These are phyloP conservation scores for Phytopythium helicoides DNA, from an alignment of 352 stramenopile species.

Conservation along the genomic window DNA sequence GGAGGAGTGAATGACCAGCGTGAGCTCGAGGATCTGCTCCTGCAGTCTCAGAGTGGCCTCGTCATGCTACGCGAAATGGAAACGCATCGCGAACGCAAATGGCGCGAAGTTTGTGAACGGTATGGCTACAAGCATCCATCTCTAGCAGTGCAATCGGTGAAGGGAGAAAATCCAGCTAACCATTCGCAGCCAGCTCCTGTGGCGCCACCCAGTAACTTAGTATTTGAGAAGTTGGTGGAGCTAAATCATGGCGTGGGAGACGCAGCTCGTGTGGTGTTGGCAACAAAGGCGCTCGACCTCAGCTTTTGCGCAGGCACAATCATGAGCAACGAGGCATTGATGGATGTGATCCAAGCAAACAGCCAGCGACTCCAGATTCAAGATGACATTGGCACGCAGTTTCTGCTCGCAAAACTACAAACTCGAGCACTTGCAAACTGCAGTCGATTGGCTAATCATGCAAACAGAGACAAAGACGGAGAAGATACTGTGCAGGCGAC, in stretches of 20 bases:
- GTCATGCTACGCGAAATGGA: slow-evolving; percentile 49
- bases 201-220: too few relatives aligned
- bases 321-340: background rate
- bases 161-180: too few relatives aligned
- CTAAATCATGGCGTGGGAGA: too few relatives aligned
- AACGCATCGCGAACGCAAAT: slow-evolving; percentile 28
- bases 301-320: background rate
- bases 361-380: background rate
- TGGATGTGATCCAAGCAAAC: background rate
- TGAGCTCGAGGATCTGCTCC: slow-evolving; percentile 41
- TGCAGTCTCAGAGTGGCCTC: slow-evolving; percentile 50
- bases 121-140: slow-evolving; percentile 25
- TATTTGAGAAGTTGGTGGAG: too few relatives aligned
- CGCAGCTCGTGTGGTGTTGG: too few relatives aligned
- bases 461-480: background rate
- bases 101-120: slow-evolving; percentile 23
- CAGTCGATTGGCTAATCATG: background rate
- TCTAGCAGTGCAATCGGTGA: background rate
- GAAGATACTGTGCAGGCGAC: background rate
- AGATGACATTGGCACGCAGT: background rate
- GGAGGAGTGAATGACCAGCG: slow-evolving; percentile 1
- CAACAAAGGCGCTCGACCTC: background rate
- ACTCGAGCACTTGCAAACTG: slow-evolving; percentile 8
- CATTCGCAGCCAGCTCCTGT: too few relatives aligned
- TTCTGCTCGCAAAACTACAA: slow-evolving; percentile 5